A percentile compares a stretch with the other conserved stretches of the same genome.
Conservation (phyloP, 78 protist species). For the Planoprotostelium fungivorum region DNA sequence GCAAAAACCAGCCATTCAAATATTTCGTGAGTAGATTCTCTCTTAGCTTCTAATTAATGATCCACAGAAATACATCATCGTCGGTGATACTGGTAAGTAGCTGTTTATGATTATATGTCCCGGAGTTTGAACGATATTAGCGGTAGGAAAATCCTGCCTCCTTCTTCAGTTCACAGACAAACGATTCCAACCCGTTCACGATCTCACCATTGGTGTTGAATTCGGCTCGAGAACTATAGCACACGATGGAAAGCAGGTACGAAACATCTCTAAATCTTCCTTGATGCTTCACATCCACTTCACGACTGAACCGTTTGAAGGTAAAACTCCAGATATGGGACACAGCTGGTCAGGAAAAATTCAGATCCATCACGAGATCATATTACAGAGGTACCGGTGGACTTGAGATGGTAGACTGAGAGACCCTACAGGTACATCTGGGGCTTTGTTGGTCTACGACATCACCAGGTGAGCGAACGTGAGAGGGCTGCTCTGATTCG, state of each 20-base stretch:
- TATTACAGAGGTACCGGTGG: conserved; percentile 43
- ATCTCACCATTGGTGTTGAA: conserved; percentile 99
- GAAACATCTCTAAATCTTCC: no score
- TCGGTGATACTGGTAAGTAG: conserved; percentile 92
- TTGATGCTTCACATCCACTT: neutral
- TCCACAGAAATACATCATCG: conserved; percentile 90
- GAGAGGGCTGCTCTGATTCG: neutral
- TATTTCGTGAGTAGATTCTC: neutral
- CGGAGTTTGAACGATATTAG: conserved; percentile 17
- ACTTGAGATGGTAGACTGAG: no score
- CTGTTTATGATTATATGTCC: neutral
- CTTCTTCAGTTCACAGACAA: conserved; percentile 96
- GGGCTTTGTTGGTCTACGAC: neutral
- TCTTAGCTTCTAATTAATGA: neutral
- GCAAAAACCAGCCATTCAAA: neutral
- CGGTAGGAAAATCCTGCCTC: conserved; percentile 95
- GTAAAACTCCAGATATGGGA: neutral
- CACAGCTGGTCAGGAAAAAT: conserved; percentile 55
- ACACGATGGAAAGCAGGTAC: neutral
- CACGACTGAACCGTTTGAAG: neutral
- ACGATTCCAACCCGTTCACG: conserved; percentile 95
- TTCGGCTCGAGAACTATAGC: neutral
- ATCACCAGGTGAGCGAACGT: neutral
- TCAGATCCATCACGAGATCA: conserved; percentile 48
- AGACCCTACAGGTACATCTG: neutral